Evolutionary conservation across 2,329 filamentous ascomycete species (phyloP), one percentile per base, ranked within the genome.

Genomic region (Botrytis fragariae): DNA sequence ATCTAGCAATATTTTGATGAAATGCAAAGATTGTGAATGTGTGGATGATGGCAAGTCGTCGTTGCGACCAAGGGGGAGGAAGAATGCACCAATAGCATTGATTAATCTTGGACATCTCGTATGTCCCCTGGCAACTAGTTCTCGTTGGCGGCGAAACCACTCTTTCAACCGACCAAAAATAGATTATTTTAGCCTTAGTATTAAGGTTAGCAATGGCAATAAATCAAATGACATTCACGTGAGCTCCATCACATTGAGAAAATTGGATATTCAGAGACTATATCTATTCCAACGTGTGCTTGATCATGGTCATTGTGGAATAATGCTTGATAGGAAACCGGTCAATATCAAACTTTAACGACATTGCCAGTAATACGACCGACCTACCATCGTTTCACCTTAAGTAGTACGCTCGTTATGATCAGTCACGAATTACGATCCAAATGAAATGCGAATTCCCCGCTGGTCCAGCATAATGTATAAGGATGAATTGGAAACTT

Each of bases 131-230:
- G 61, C 35, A 59, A 42, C 32, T 69, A 29, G 29, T 59, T 69
- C 39, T 64, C 61, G 70, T 72, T 72, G 70, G 70, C 70, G 45
- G 70, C 60, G 70, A 72, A 72, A 72, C 70, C 70, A 72, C 45
- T 72, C 54, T 65, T 45, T n/a, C 35, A 16, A 45, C 18, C 22
- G 22, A 57, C n/a, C 45, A 57, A 67, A 59, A 68, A 72, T 48
- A 68, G 37, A 72, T 8, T 6, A 1, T 48, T 29, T 2, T 22
- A 8, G 12, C 60, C 60, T 72, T 18, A 72, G 60, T 37, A 37
- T 45, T 20, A 2, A 18, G 10, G 22, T 35, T 14, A 1, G 10
- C n/a, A 20, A 25, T 20, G 18, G 1, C n/a, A 8, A 0, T 0
- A 0, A 14, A 7, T 71, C 69, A 57, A 2, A 57, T 71, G 45